Percentiles rank a stretch among this genome's conserved stretches.
phyloP scores from a whole-genome alignment of 2,329 filamentous ascomycete species.

The Hypoxylon sp. region DNA sequence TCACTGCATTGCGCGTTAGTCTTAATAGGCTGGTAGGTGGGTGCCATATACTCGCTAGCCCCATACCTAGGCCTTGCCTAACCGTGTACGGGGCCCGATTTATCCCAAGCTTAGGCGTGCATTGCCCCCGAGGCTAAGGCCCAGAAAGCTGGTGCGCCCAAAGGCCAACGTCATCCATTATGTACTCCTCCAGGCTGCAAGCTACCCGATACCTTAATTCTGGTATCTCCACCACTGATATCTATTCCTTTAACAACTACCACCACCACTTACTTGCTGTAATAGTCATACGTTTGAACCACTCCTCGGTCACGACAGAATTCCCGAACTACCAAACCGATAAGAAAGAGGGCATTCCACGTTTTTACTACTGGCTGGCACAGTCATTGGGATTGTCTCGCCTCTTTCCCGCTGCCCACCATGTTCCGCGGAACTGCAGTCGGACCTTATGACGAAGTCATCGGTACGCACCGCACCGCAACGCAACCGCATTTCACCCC shows the following conservation, averaged over 20 bases:
- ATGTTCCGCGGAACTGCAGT: slow-evolving; percentile 70
- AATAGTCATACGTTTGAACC: slow-evolving; percentile 12
- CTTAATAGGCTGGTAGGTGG: not conserved
- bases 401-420: slow-evolving; percentile 42
- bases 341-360: not conserved
- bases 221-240: not conserved
- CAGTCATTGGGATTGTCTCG: slow-evolving; percentile 11
- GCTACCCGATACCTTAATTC: not conserved
- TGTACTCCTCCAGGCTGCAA: slow-evolving; percentile 29
- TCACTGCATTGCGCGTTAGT: slow-evolving; percentile 36
- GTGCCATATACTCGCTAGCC: not conserved
- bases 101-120: slow-evolving; percentile 10
- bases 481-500: slow-evolving; percentile 29
- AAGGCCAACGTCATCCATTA: slow-evolving; percentile 43
- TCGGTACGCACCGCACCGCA: slow-evolving; percentile 61
- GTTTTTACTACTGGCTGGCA: not conserved
- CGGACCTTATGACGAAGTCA: slow-evolving; percentile 69
- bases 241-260: slow-evolving; percentile 8
- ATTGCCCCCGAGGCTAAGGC: slow-evolving; percentile 17
- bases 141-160: too few species aligned
- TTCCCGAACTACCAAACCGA: not conserved
- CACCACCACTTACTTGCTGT: slow-evolving; percentile 15
- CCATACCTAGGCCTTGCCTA: not conserved
- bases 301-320: slow-evolving; percentile 4
- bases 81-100: not conserved